Conservation (phyloP, 2,329 filamentous ascomycete genomes). For the Chrysoporthe puriensis region DNA sequence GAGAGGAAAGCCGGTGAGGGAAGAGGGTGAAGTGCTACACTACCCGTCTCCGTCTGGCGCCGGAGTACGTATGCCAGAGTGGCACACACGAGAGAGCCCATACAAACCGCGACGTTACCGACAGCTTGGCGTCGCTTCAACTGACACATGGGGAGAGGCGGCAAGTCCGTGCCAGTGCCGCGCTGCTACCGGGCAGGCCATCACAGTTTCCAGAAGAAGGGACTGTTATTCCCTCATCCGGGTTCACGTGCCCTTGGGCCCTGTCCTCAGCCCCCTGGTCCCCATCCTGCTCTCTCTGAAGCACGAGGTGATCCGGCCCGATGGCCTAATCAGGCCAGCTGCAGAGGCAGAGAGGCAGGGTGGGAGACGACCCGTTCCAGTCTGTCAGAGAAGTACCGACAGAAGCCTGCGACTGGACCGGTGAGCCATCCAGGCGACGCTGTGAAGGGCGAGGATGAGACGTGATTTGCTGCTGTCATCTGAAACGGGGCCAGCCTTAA, state of each 20-base stretch:
- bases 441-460: conserved; percentile 9
- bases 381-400: conserved; percentile 18
- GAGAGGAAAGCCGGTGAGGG: background rate
- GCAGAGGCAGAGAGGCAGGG: background rate
- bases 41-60: conserved; percentile 19
- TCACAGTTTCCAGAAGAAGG: background rate
- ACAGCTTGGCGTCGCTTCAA: conserved; percentile 26
- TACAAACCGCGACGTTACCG: conserved; percentile 15
- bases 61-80: conserved; percentile 1
- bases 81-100: conserved; percentile 10
- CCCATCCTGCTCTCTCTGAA: background rate
- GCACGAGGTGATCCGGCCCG: background rate
- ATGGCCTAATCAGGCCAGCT: background rate
- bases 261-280: background rate
- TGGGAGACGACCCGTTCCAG: conserved; percentile 14
- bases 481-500: conserved; percentile 21
- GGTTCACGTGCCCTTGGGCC: background rate
- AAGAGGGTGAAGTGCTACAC: conserved; percentile 20
- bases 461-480: conserved; percentile 21
- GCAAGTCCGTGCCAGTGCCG: conserved; percentile 2
- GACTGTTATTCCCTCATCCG: background rate
- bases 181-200: background rate
- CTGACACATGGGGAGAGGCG: conserved; percentile 10
- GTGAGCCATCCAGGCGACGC: conserved; percentile 3
- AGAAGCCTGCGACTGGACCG: background rate